Evolutionary conservation across 2,329 filamentous ascomycete species (phyloP), one percentile per base, ranked within the genome.

Genomic region (Aspergillus sp.): DNA sequence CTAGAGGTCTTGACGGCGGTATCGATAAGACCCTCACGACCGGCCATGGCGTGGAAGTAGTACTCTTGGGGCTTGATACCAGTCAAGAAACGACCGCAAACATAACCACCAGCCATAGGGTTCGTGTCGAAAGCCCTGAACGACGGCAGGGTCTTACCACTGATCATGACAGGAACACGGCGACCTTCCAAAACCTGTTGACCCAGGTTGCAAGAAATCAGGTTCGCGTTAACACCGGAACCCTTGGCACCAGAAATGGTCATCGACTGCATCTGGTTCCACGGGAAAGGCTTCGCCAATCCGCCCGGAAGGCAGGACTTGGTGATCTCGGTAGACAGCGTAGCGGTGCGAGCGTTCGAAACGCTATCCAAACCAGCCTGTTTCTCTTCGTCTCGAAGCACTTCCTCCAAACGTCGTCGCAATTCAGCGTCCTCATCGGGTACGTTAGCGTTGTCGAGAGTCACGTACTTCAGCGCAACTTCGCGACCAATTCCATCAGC

Each of bases 41-140:
- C 96, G 71, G 94, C 95, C 96, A 99, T 99, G 77, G 96, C 92
- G 85, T 99, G 95, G 82, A 99, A 99, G 76, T 94, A 99, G 76
- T 97, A 99, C 75, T 99, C 96, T 71, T 99, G 95, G 4, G 95
- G 95, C 56, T 94, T 88, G 62, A 99, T 95, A 61, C 95, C 95
- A 24, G 96, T 99, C 82, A 99, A 90, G 85, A 99, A 99, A 74
- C 95, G 92, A 71, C 96, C 92, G 53, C 91, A 90, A 65, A 99
- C 91, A 77, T 96, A 99, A 18, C 95, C 95, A 69, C 93, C 93
- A 54, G 95, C 95, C 67, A 92, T 85, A 6, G 96, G 85, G 66
- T 92, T 87, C 0, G 93, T 94, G 68, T 99, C 95, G 70, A 90
- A 98, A 0, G 93, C 90, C 70, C 87, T 90, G 80, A 98, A 99